A percentile compares a stretch with the other conserved stretches of the same genome.
phyloP scores from a whole-genome alignment of 192 early-diverging fungal genomes.

The Rhizophagus prolifer region DNA sequence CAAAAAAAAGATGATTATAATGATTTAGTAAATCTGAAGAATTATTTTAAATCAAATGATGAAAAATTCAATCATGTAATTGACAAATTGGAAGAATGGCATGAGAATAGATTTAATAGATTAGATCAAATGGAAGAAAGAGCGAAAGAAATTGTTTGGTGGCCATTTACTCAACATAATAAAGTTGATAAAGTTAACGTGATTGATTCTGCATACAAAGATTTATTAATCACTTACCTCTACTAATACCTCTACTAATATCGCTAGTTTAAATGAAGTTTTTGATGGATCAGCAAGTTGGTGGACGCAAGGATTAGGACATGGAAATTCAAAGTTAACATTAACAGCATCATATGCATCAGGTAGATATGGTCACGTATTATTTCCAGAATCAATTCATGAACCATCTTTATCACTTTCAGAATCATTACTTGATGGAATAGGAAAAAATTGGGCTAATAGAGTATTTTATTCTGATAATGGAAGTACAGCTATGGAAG shows the following conservation, averaged over 20 bases:
- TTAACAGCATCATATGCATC: slow-evolving; percentile 64
- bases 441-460: slow-evolving; percentile 59
- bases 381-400: slow-evolving; percentile 72
- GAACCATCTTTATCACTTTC: slow-evolving; percentile 65
- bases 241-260: too few relatives aligned
- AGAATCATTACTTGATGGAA: slow-evolving; percentile 53
- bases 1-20: slow-evolving; percentile 38
- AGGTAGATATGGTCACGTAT: slow-evolving; percentile 78
- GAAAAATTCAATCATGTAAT: slow-evolving; percentile 46
- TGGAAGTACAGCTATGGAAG: slow-evolving; percentile 79
- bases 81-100: slow-evolving; percentile 43
- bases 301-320: slow-evolving; percentile 82
- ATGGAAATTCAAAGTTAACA: slow-evolving; percentile 61
- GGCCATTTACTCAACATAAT: slow-evolving; percentile 81
- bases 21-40: slow-evolving; percentile 55
- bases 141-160: slow-evolving; percentile 63
- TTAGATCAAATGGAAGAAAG: slow-evolving; percentile 54
- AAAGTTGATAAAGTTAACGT: slow-evolving; percentile 58
- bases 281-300: slow-evolving; percentile 79
- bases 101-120: slow-evolving; percentile 54
- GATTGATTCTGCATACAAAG: slow-evolving; percentile 73
- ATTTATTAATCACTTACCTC: slow-evolving; percentile 61
- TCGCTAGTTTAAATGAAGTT: slow-evolving; percentile 43
- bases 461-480: slow-evolving; percentile 82
- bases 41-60: slow-evolving; percentile 58